Percentiles rank a stretch among this genome's conserved stretches.
These are phyloP conservation scores for Pichia kudriavzevii DNA, from an alignment of 1,139 yeast species.

Conservation along the genomic window DNA sequence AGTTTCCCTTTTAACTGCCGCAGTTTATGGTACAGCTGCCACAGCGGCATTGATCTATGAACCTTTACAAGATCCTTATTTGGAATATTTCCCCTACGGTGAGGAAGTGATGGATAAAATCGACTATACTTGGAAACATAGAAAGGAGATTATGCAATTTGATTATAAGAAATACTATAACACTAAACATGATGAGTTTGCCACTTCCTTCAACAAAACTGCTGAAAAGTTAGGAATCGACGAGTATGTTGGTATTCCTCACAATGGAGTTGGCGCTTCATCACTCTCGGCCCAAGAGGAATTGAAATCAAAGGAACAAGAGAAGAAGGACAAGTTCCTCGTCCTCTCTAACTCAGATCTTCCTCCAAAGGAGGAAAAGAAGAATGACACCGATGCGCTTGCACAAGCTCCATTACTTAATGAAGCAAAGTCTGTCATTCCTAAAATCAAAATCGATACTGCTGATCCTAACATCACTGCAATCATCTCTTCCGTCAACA, in stretches of 20 bases:
- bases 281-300: slow-evolving; percentile 2
- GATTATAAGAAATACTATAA: slow-evolving; percentile 19
- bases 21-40: slow-evolving; percentile 38
- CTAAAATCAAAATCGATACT: slow-evolving; percentile 26
- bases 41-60: slow-evolving; percentile 36
- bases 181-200: slow-evolving; percentile 14
- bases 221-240: slow-evolving; percentile 34
- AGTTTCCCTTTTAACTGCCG: slow-evolving; percentile 30
- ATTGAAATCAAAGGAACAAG: slow-evolving; percentile 2
- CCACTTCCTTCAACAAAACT: slow-evolving; percentile 25
- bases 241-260: slow-evolving; percentile 37
- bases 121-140: slow-evolving; percentile 36
- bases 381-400: slow-evolving; percentile 4
- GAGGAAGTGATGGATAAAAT: slow-evolving; percentile 42
- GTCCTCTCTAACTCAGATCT: too few species aligned
- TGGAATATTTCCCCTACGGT: slow-evolving; percentile 56
- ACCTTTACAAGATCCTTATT: slow-evolving; percentile 40
- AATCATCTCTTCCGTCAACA: slow-evolving; percentile 30
- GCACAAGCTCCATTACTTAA: too few species aligned
- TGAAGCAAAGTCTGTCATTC: slow-evolving; percentile 9
- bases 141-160: slow-evolving; percentile 27
- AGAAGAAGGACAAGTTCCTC: slow-evolving; percentile 10
- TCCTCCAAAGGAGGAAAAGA: slow-evolving; percentile 3
- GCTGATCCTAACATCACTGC: slow-evolving; percentile 28
- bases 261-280: slow-evolving; percentile 32